Evolutionary conservation across 139 green algal species (phyloP).

Genomic region (Pseudopediastrum boryanum): DNA sequence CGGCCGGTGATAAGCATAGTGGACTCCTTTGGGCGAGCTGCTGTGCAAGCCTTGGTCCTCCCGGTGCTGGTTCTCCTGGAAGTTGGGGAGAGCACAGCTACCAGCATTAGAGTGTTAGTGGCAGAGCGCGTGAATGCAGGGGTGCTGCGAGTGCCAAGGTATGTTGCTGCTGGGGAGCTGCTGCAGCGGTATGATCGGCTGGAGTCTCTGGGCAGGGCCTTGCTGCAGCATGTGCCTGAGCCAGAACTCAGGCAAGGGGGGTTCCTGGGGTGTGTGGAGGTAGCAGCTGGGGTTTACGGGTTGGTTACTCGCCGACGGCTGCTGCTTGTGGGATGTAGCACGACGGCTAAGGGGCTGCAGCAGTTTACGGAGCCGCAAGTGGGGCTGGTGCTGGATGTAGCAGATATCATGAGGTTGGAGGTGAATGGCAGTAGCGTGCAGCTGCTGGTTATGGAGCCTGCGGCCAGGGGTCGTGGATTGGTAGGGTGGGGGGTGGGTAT

Average conservation of each 20-base stretch:
- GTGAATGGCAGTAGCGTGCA: slow-evolving; percentile 4
- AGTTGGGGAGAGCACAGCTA: slow-evolving; percentile 44
- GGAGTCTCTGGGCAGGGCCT: slow-evolving; percentile 47
- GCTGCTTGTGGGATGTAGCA: slow-evolving; percentile 22
- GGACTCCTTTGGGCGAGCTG: not conserved
- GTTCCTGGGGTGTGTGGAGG: slow-evolving; percentile 47
- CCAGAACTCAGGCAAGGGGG: slow-evolving; percentile 30
- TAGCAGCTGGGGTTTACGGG: slow-evolving; percentile 23
- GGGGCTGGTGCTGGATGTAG: slow-evolving; percentile 25
- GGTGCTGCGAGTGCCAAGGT: slow-evolving; percentile 41
- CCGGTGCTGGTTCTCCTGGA: slow-evolving; percentile 37
- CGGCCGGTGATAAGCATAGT: not conserved
- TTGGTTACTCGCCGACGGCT: slow-evolving; percentile 16
- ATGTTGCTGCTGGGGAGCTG: slow-evolving; percentile 44
- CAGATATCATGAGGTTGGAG: slow-evolving; percentile 22
- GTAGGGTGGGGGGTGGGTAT: not conserved
- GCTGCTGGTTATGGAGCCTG: slow-evolving; percentile 25
- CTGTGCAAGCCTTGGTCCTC: slow-evolving; percentile 4
- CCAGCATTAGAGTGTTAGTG: slow-evolving; percentile 33
- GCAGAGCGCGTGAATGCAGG: slow-evolving; percentile 16
- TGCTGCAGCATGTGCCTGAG: slow-evolving; percentile 46
- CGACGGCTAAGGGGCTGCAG: not conserved
- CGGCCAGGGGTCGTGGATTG: not conserved
- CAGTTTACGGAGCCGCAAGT: slow-evolving; percentile 24
- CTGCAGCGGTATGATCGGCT: slow-evolving; percentile 55